phyloP scores from a whole-genome alignment of 306 rosid species.

The Morella rubra region DNA sequence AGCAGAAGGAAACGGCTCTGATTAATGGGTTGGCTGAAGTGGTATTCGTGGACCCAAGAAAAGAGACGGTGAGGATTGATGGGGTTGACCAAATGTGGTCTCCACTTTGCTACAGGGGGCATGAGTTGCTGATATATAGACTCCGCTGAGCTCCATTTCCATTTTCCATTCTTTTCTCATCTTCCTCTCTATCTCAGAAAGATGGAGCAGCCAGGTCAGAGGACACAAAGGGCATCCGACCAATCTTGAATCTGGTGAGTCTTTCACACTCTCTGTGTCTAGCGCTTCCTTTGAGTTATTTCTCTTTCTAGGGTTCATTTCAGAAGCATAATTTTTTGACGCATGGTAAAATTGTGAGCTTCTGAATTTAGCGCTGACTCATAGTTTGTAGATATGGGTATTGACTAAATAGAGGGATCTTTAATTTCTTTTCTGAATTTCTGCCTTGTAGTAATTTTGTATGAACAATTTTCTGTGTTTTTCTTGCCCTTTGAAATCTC shows the following conservation, averaged over 20 bases:
- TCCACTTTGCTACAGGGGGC: slow-evolving; percentile 22
- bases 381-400: background rate
- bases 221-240: slow-evolving; percentile 26
- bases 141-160: slow-evolving; percentile 25
- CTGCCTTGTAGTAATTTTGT: background rate
- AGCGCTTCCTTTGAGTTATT: slow-evolving; percentile 14
- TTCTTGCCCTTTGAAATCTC: slow-evolving; percentile 3
- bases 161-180: background rate
- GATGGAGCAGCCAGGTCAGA: slow-evolving; percentile 30
- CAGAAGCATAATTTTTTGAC: background rate
- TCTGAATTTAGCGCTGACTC: background rate
- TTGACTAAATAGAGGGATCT: slow-evolving; percentile 1
- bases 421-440: background rate
- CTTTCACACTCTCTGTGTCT: slow-evolving; percentile 23
- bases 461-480: background rate
- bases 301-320: slow-evolving; percentile 29
- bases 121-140: slow-evolving; percentile 32
- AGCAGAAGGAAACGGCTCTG: slow-evolving; percentile 4
- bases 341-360: background rate
- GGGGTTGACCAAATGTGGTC: slow-evolving; percentile 47
- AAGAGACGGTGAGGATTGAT: slow-evolving; percentile 37
- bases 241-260: slow-evolving; percentile 41
- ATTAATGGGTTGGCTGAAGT: slow-evolving; percentile 11
- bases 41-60: slow-evolving; percentile 28
- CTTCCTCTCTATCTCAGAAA: background rate